A percentile compares a stretch with the other conserved stretches of the same genome.
These are phyloP conservation scores for Debaryomyces sp. DNA, from an alignment of 1,139 yeast genomes.

Conservation along the genomic window DNA sequence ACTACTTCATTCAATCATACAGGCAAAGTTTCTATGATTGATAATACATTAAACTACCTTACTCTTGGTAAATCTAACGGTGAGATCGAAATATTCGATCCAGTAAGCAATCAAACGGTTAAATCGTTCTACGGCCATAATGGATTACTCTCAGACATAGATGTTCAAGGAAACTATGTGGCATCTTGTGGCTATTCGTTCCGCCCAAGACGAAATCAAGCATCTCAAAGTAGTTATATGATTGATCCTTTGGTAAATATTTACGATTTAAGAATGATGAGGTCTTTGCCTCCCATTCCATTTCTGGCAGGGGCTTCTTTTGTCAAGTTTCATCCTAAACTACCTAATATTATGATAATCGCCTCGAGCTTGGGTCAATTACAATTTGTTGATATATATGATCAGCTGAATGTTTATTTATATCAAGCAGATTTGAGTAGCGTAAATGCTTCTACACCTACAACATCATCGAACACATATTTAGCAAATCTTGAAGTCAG, in stretches of 20 bases:
- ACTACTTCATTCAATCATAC: conserved; percentile 26
- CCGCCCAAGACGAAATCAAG: conserved; percentile 39
- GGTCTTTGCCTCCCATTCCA: conserved; percentile 77
- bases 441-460: conserved; percentile 8
- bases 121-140: conserved; percentile 73
- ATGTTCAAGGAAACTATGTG: conserved; percentile 72
- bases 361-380: conserved; percentile 80
- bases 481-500: conserved; percentile 67
- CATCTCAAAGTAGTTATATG: conserved; percentile 28
- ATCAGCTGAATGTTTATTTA: conserved; percentile 65
- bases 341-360: conserved; percentile 76
- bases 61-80: conserved; percentile 74
- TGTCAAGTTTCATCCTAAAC: conserved; percentile 82
- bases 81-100: conserved; percentile 75
- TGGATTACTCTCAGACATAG: conserved; percentile 76
- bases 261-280: conserved; percentile 76
- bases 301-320: conserved; percentile 90
- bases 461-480: conserved; percentile 22
- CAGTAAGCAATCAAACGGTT: conserved; percentile 54
- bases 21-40: conserved; percentile 37
- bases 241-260: conserved; percentile 83
- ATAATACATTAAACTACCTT: conserved; percentile 43
- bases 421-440: conserved; percentile 61
- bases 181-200: conserved; percentile 83
- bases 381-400: conserved; percentile 81